Base-by-base conservation (phyloP, 495 filamentous ascomycete genomes). In the Beverwykella pulmonaria region DNA sequence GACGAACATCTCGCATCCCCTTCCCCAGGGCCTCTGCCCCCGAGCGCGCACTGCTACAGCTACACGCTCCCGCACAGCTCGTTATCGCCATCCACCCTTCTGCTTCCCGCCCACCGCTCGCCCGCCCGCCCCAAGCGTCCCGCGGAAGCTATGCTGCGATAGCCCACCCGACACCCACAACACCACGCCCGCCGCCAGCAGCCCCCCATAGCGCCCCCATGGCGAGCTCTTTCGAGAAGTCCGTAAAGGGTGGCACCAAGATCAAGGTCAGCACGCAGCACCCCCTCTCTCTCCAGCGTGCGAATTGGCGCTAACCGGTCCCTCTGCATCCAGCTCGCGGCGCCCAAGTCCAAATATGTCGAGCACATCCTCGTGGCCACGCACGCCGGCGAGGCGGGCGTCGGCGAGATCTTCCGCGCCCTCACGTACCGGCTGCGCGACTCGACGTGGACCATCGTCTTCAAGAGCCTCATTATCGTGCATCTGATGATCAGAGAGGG, bases 301-400 rank as follows among this genome's bases (percentile, higher is more conserved):
- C 26, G 39, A 44, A 44, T 44, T 44, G 39, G 39, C 17, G 46
- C 34, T 57, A 54, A 65, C 50, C 47, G 32, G 61, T 26, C 4
- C 25, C 27, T 19, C 25, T 20, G 32, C 46, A 36, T 62, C 75
- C 74, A 96, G 90, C 90, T 92, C 78, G 94, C 95, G 56, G 90
- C 94, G 63, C 94, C 94, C 23, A 99, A 99, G 81, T 93, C 95
- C 53, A 99, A 99, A 81, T 98, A 99, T 81, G 93, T 99, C 79
- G 95, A 99, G 76, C 92, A 97, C 73, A 97, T 99, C 74, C 84
- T 99, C 20, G 84, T 96, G 70, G 95, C 94, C 65, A 99, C 94
- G 32, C 92, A 97, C 77, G 86, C 92, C 4, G 94, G 94, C 66
- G 94, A 99, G 75, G 90, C 92, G 17, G 94, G 95, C 61, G 92